These are phyloP conservation scores for Kodamaea sp. DNA, from an alignment of 1,139 yeast species.

Conservation along the genomic window DNA sequence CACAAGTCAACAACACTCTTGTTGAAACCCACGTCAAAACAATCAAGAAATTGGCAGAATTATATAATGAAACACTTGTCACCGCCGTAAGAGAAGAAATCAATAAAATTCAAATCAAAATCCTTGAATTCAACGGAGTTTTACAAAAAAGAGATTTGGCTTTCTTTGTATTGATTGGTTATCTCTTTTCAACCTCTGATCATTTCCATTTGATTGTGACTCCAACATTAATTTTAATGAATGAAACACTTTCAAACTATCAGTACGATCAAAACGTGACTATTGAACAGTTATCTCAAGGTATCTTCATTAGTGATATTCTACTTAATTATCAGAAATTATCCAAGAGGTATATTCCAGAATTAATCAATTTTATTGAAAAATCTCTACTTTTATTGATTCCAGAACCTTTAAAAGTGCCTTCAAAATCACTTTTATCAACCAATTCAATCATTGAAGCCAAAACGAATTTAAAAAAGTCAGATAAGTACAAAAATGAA, in stretches of 20 bases:
- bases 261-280: slow-evolving; percentile 42
- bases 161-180: slow-evolving; percentile 68
- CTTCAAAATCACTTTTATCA: slow-evolving; percentile 7
- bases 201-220: slow-evolving; percentile 90
- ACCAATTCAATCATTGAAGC: slow-evolving; percentile 12
- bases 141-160: slow-evolving; percentile 51
- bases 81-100: slow-evolving; percentile 35
- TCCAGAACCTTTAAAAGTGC: slow-evolving; percentile 36
- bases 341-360: slow-evolving; percentile 81
- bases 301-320: slow-evolving; percentile 62
- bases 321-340: slow-evolving; percentile 70
- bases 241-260: slow-evolving; percentile 52
- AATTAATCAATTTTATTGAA: slow-evolving; percentile 59
- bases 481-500: slow-evolving; percentile 11
- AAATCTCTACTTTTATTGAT: slow-evolving; percentile 45
- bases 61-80: slow-evolving; percentile 62
- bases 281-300: slow-evolving; percentile 37
- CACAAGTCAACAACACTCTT: slow-evolving; percentile 11
- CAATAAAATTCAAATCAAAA: slow-evolving; percentile 46
- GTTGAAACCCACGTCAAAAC: slow-evolving; percentile 46
- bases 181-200: slow-evolving; percentile 88
- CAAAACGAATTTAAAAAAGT: slow-evolving; percentile 19
- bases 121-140: slow-evolving; percentile 20
- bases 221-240: slow-evolving; percentile 71
- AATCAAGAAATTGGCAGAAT: slow-evolving; percentile 60